Conservation (phyloP, 306 rosid species). For the Quercus wislizeni region DNA sequence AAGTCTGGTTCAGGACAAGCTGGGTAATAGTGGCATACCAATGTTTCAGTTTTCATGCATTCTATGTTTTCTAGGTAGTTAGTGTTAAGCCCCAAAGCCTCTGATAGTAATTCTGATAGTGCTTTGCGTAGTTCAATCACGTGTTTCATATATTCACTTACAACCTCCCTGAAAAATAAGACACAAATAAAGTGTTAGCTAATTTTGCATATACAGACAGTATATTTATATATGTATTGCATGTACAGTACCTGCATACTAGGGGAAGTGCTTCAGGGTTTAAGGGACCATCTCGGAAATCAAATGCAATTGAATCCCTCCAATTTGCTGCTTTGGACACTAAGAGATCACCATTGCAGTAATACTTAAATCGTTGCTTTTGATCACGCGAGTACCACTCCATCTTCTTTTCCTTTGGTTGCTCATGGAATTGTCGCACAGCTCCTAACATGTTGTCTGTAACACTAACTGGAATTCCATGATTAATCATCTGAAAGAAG, state of each 20-base stretch:
- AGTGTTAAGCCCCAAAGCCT: slow-evolving; percentile 54
- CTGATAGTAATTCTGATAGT: slow-evolving; percentile 59
- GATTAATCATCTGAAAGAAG: slow-evolving; percentile 72
- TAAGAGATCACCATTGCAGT: slow-evolving; percentile 65
- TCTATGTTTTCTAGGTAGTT: slow-evolving; percentile 52
- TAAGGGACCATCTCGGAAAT: slow-evolving; percentile 62
- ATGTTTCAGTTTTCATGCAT: slow-evolving; percentile 58
- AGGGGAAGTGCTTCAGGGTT: slow-evolving; percentile 43
- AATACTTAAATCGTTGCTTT: slow-evolving; percentile 42
- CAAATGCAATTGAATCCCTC: slow-evolving; percentile 74
- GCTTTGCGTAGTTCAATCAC: slow-evolving; percentile 37
- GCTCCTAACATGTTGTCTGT: slow-evolving; percentile 50
- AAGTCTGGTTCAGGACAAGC: slow-evolving; percentile 73
- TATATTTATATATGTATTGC: neutral
- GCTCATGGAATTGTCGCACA: slow-evolving; percentile 59
- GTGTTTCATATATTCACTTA: slow-evolving; percentile 50
- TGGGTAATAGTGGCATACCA: slow-evolving; percentile 82
- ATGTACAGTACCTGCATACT: slow-evolving; percentile 50
- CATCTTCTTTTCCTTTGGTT: slow-evolving; percentile 54
- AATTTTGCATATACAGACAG: neutral
- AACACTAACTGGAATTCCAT: slow-evolving; percentile 51
- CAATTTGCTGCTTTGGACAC: slow-evolving; percentile 70
- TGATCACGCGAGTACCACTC: slow-evolving; percentile 72
- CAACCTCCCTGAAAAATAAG: slow-evolving; percentile 42
- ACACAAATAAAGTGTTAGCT: neutral